These are phyloP conservation scores for Fusarium continuum DNA, from an alignment of 2,329 filamentous ascomycete genomes.

Conservation along the genomic window DNA sequence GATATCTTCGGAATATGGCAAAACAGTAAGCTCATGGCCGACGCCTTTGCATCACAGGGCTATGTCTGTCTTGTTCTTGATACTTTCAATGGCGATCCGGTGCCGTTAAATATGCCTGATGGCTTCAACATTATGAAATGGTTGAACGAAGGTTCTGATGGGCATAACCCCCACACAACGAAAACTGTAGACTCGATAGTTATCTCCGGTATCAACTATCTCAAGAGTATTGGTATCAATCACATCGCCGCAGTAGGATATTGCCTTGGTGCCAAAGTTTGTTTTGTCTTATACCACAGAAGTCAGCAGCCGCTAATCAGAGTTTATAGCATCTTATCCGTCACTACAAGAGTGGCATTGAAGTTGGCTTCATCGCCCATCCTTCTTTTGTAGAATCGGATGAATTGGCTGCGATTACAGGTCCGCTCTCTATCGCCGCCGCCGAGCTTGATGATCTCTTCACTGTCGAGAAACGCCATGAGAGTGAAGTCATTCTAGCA, in stretches of 20 bases:
- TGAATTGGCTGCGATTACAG: slow-evolving; percentile 72
- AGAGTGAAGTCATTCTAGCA: slow-evolving; percentile 69
- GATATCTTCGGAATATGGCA: slow-evolving; percentile 63
- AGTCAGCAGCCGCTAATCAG: not conserved
- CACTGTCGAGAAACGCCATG: slow-evolving; percentile 69
- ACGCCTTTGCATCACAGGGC: slow-evolving; percentile 47
- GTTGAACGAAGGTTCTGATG: slow-evolving; percentile 52
- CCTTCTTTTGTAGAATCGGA: slow-evolving; percentile 77
- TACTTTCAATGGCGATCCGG: slow-evolving; percentile 47
- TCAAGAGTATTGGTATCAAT: slow-evolving; percentile 65
- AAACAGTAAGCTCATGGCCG: slow-evolving; percentile 51
- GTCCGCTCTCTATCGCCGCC: slow-evolving; percentile 73
- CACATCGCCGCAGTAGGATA: slow-evolving; percentile 74
- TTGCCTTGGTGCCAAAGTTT: slow-evolving; percentile 77
- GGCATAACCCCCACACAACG: slow-evolving; percentile 53
- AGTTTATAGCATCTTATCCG: slow-evolving; percentile 68
- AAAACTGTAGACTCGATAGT: slow-evolving; percentile 46
- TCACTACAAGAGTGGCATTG: slow-evolving; percentile 68
- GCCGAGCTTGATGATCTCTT: slow-evolving; percentile 73
- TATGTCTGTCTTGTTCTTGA: slow-evolving; percentile 48
- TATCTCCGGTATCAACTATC: slow-evolving; percentile 55
- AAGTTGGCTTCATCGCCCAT: slow-evolving; percentile 79
- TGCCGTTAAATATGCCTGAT: slow-evolving; percentile 56
- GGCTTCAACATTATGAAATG: slow-evolving; percentile 45
- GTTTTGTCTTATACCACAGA: fast-evolving